phyloP scores from a whole-genome alignment of 2,329 filamentous ascomycete genomes.

The Alternaria arbusti region DNA sequence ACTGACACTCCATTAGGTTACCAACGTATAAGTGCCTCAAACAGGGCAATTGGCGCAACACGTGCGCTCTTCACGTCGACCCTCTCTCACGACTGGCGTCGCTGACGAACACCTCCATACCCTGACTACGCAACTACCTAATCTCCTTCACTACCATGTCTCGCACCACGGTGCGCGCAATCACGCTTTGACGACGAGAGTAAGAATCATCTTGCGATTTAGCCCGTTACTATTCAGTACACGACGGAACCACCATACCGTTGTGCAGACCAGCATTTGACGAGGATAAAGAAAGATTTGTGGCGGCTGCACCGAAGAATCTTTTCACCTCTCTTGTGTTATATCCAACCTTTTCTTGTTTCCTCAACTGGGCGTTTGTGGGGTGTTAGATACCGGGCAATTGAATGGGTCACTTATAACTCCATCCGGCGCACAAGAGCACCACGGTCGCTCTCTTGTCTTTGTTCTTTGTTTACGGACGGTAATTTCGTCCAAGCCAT shows the following conservation, averaged over 20 bases:
- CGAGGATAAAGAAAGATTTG: conserved; percentile 10
- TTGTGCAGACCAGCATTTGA: conserved; percentile 11
- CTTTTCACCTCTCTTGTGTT: conserved; percentile 7
- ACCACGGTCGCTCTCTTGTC: conserved; percentile 17
- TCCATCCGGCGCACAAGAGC: conserved; percentile 17
- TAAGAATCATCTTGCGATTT: conserved; percentile 36
- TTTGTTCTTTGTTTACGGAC: conserved; percentile 17
- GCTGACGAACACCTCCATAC: conserved; percentile 17
- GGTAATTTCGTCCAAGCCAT: conserved; percentile 26
- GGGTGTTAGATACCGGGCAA: conserved; percentile 26
- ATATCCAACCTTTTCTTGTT: conserved; percentile 12
- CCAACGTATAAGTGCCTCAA: conserved; percentile 39
- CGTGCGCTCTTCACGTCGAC: conserved; percentile 10
- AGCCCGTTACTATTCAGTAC: conserved; percentile 25
- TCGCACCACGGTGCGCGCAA: conserved; percentile 33
- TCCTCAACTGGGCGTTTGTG: conserved; percentile 9
- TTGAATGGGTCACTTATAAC: conserved; percentile 22
- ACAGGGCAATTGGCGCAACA: conserved; percentile 8
- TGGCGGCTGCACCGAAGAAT: neutral
- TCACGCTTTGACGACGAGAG: conserved; percentile 42
- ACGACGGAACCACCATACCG: conserved; percentile 14
- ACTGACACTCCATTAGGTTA: conserved; percentile 38
- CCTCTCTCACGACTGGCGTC: conserved; percentile 4
- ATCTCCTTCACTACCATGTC: conserved; percentile 25
- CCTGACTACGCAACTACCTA: conserved; percentile 18